Evolutionary conservation across 345 rosid species (phyloP).

Genomic region (Toxicodendron radicans): DNA sequence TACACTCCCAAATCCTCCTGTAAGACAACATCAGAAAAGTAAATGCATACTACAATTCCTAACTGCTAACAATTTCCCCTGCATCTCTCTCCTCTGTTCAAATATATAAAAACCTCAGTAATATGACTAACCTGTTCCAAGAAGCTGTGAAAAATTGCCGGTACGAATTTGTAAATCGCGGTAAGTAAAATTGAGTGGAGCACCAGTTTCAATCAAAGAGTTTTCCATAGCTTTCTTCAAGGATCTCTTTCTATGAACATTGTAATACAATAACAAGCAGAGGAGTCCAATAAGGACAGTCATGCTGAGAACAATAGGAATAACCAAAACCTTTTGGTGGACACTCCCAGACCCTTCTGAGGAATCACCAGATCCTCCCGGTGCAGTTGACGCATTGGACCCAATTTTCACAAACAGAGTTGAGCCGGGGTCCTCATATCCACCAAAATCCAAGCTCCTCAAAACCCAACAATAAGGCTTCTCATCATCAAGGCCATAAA

Average conservation of each 20-base stretch:
- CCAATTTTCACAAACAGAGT: constrained; percentile 70
- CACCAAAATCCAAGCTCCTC: constrained; percentile 72
- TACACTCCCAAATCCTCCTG: constrained; percentile 85
- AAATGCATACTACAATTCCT: background rate
- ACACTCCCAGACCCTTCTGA: constrained; percentile 16
- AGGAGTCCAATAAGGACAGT: constrained; percentile 58
- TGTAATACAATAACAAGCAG: constrained; percentile 62
- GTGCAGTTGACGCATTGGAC: constrained; percentile 43
- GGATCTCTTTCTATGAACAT: constrained; percentile 50
- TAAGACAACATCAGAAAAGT: constrained; percentile 10
- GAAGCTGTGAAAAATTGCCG: constrained; percentile 61
- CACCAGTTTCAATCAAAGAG: constrained; percentile 55
- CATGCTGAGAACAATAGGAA: constrained; percentile 70
- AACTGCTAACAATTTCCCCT: constrained; percentile 1
- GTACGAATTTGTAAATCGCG: constrained; percentile 72
- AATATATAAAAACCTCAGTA: background rate
- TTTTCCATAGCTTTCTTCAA: constrained; percentile 54
- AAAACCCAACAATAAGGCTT: constrained; percentile 88
- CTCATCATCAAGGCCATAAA: constrained; percentile 85
- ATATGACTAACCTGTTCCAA: constrained; percentile 67
- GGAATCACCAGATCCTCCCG: constrained; percentile 19
- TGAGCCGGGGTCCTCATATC: constrained; percentile 73
- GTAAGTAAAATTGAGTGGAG: constrained; percentile 67
- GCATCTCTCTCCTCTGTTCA: constrained; percentile 10
- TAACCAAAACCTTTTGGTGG: constrained; percentile 45